Base-by-base conservation (phyloP, 441 rosid species). In the Daphne laureola region DNA sequence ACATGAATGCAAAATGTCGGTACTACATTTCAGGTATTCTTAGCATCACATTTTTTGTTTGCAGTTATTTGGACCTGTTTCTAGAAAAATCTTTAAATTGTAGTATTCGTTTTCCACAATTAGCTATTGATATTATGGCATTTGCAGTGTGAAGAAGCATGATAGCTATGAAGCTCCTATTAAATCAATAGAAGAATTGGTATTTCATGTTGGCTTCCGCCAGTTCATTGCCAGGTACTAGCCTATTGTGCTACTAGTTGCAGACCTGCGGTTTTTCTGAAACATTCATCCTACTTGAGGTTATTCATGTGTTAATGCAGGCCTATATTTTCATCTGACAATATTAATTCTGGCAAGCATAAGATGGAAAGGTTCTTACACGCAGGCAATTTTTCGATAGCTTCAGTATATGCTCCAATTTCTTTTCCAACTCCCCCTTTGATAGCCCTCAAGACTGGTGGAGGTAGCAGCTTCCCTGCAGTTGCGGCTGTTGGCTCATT, bases 351-450 rank as follows among this genome's bases (percentile, higher is more conserved):
- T 13, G 97, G 83, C 72, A 93, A 86, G 71, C 88, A 85, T 72
- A 84, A 90, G 80, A 90, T 93, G 98, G 97, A 85, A 71, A 87
- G 96, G 60, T 89, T 89, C 69, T 87, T 93, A 61, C 98, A 86
- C 53, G 74, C 92, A 0, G 96, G 97, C 6, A 59, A 81, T 54
- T 90, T 87, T 67, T 78, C 86, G 2, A 55, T 83, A 3, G 98
- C 97, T 62, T 93, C 97, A 47, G 62, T 85, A 51, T 93, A 81
- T 64, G 97, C 90, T n/a, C 96, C 97, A 27, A 80, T 93, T 67
- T 83, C 84, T 18, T 93, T 87, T 75, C 86, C 90, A 41, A 61
- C 90, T 40, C 96, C 83, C 69, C 98, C 97, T 63, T 59, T 85
- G 77, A 73, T 93, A 47, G 97, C 53, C 55, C 58, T 93, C 68